Conservation (phyloP, 164 flowering plant genomes). For the Pachysandra terminalis region DNA sequence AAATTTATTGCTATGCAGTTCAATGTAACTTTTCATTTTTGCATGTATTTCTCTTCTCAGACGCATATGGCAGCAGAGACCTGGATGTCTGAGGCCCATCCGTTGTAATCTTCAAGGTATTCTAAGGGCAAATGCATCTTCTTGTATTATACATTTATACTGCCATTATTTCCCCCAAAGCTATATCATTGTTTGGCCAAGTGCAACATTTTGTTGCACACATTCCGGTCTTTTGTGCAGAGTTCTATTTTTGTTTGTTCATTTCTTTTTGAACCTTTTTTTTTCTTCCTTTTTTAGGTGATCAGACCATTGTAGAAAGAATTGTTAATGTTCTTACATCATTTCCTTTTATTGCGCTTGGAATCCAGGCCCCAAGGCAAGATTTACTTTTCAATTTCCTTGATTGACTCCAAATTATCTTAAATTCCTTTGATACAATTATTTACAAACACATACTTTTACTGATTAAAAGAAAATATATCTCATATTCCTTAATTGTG, state of each 20-base stretch:
- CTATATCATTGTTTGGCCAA: not conserved
- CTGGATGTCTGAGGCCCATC: constrained; percentile 67
- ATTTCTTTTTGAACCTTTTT: not conserved
- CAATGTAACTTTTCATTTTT: not conserved
- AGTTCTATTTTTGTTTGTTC: not conserved
- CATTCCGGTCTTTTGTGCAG: not conserved
- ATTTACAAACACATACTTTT: too few relatives aligned
- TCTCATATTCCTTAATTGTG: not conserved
- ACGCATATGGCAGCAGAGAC: constrained; percentile 77
- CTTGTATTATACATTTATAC: not conserved
- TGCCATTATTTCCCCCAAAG: too few relatives aligned
- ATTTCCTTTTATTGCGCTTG: constrained; percentile 85
- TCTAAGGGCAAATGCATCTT: constrained; percentile 3
- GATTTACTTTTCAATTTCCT: constrained; percentile 7
- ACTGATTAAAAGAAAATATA: too few relatives aligned
- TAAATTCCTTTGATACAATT: too few relatives aligned
- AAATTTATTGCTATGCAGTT: not conserved
- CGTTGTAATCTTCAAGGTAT: constrained; percentile 57
- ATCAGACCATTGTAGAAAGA: constrained; percentile 52
- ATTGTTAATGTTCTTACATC: constrained; percentile 89
- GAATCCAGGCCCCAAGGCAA: constrained; percentile 84
- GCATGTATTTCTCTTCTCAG: constrained; percentile 29
- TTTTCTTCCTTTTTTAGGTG: constrained; percentile 42
- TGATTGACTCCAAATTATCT: not conserved
- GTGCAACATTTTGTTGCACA: not conserved